Base-by-base conservation (phyloP, 805 yeast genomes). In the Saccharomyces eubayanus region DNA sequence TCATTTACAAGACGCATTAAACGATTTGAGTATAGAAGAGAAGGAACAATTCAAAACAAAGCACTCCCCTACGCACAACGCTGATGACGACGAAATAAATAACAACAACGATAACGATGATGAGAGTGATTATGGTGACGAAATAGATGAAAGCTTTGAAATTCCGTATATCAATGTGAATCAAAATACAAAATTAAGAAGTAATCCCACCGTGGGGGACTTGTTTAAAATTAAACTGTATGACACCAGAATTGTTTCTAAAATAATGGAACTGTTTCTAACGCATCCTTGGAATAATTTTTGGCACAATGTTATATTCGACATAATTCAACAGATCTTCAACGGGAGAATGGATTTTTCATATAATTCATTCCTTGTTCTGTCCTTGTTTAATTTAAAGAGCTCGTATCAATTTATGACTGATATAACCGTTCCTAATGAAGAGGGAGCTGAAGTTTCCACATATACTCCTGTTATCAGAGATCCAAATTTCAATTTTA, bases 201-300 rank as follows among this genome's bases (percentile, higher is more conserved):
- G 62, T 9, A 72, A 79, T 56, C 85, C 92, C 0, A 88, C 89
- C 27, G 82, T 89, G 46, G 99, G 99, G 16, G 99, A 94, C 67
- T 78, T 76, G 58, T 81, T 91, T 64, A 94, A 94, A 69, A 87
- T 89, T 49, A 84, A 88, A 52, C 74, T 94, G 24, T 80, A 83
- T 55, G 97, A 94, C 64, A 83, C 82, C 67, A 77, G 79, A 36
- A 82, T 89, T 55, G 76, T 91, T 31, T 73, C 81, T 21, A 78
- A 81, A 24, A 83, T 91, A n/a, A 72, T 90, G 28, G 71, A 78
- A 28, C 82, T 87, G 77, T 89, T 94, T 64, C 84, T 91, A 69
- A 74, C 78, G 56, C 89, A 84, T 69, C 97, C 98, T 6, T 94
- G 98, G 98, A 94, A 94, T 69, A 94, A 94, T 66, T 94, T 94